Percentiles rank a stretch among this genome's conserved stretches.
Conservation (phyloP, 441 rosid genomes). For the Eutrema salsugineum region DNA sequence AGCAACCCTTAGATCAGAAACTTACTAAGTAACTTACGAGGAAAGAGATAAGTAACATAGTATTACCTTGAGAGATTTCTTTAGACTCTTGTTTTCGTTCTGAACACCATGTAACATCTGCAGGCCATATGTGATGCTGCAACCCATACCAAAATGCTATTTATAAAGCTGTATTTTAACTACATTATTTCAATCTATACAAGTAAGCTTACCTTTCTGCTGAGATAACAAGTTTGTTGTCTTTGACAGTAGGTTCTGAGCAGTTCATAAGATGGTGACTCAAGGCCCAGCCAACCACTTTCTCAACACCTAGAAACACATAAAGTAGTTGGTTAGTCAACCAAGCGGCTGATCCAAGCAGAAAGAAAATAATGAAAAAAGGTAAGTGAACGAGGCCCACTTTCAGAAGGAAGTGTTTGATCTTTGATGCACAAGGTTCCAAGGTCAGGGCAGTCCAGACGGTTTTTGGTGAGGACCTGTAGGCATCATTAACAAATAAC, state of each 20-base stretch:
- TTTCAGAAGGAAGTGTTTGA: slow-evolving; percentile 71
- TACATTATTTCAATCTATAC: neutral
- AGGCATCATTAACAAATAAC: slow-evolving; percentile 6
- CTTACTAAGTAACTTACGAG: neutral
- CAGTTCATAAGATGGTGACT: slow-evolving; percentile 82
- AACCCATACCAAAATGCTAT: slow-evolving; percentile 14
- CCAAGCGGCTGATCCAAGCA: neutral
- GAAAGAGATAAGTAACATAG: slow-evolving; percentile 1
- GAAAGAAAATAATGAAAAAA: slow-evolving; percentile 3
- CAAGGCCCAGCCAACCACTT: slow-evolving; percentile 91
- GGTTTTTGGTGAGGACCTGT: slow-evolving; percentile 54
- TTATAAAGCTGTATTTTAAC: neutral
- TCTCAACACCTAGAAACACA: slow-evolving; percentile 70
- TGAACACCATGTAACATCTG: slow-evolving; percentile 75
- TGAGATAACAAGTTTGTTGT: slow-evolving; percentile 66
- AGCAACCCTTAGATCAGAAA: neutral
- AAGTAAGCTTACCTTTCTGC: slow-evolving; percentile 62
- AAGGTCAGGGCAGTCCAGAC: slow-evolving; percentile 79
- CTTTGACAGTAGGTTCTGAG: slow-evolving; percentile 55
- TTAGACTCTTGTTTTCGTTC: slow-evolving; percentile 78
- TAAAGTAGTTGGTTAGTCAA: slow-evolving; percentile 12
- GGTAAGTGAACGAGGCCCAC: slow-evolving; percentile 40
- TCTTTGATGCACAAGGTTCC: slow-evolving; percentile 72
- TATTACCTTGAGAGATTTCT: slow-evolving; percentile 90
- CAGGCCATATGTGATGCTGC: slow-evolving; percentile 80